A percentile compares a stretch with the other conserved stretches of the same genome.
Conservation (phyloP, 179 eudicot species). For the Amaranthus tricolor region DNA sequence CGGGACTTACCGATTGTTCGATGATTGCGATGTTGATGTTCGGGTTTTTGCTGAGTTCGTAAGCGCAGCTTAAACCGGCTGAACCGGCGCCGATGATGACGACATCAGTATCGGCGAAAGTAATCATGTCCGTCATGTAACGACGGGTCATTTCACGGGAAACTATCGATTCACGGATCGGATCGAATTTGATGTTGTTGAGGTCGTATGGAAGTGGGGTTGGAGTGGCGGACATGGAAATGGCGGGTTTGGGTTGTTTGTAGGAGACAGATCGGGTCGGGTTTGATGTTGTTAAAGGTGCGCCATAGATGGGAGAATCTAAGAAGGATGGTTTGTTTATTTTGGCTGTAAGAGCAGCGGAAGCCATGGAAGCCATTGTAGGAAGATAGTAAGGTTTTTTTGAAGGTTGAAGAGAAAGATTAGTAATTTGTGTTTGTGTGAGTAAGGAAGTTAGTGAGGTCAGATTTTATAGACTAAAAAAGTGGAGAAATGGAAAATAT, state of each 20-base stretch:
- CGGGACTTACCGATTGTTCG: constrained; percentile 92
- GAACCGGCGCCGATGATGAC: constrained; percentile 89
- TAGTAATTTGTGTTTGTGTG: background rate
- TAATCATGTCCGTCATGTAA: constrained; percentile 91
- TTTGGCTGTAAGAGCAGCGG: constrained; percentile 22
- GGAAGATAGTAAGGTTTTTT: too few species aligned
- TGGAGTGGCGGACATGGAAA: constrained; percentile 12
- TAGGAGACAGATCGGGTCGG: background rate
- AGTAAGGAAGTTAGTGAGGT: background rate
- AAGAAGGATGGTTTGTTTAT: constrained; percentile 32
- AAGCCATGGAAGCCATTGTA: constrained; percentile 30
- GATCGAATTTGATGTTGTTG: constrained; percentile 49
- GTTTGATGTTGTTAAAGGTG: constrained; percentile 23
- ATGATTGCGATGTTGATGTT: constrained; percentile 64
- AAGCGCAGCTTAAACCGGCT: constrained; percentile 86
- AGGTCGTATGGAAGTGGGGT: constrained; percentile 51
- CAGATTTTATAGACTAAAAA: constrained; percentile 7
- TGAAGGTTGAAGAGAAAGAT: background rate
- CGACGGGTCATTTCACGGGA: constrained; percentile 89
- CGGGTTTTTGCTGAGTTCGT: constrained; percentile 84
- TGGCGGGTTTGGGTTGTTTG: constrained; percentile 20
- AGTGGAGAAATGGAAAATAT: background rate
- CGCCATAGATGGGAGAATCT: constrained; percentile 31
- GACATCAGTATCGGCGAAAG: constrained; percentile 83
- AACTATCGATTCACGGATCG: constrained; percentile 86